A percentile compares a stretch with the other conserved stretches of the same genome.
phyloP scores from a whole-genome alignment of 768 basidiomycete species.

The Leccinum subgranulosum region DNA sequence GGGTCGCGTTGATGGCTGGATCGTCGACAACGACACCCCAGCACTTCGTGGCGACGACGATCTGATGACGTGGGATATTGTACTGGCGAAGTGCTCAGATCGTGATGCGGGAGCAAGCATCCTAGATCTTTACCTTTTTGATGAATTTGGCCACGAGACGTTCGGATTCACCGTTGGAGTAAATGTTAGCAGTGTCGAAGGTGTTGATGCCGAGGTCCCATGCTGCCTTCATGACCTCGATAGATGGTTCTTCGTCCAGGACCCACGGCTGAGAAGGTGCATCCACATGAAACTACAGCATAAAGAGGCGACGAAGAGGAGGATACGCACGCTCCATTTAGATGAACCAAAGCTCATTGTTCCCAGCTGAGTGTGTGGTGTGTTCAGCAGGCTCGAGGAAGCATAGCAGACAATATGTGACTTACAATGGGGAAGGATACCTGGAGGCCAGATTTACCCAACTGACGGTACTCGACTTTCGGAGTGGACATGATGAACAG shows the following conservation, averaged over 20 bases:
- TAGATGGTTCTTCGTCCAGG: slow-evolving; percentile 25
- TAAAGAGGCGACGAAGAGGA: neutral
- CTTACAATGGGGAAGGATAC: slow-evolving; percentile 30
- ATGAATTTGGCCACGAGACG: slow-evolving; percentile 36
- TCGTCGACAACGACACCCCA: slow-evolving; percentile 13
- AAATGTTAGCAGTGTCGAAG: slow-evolving; percentile 39
- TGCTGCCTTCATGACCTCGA: slow-evolving; percentile 36
- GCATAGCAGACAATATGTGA: neutral
- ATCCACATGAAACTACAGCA: neutral
- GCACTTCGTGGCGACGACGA: slow-evolving; percentile 33
- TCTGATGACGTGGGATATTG: slow-evolving; percentile 30
- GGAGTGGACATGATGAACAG: slow-evolving; percentile 7
- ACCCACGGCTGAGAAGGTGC: slow-evolving; percentile 13
- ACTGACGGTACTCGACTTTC: slow-evolving; percentile 27
- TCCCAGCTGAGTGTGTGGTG: slow-evolving; percentile 19
- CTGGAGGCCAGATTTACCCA: slow-evolving; percentile 32
- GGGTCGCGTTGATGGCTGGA: neutral
- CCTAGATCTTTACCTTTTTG: slow-evolving; percentile 25
- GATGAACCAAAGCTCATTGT: slow-evolving; percentile 26
- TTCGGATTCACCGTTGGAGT: slow-evolving; percentile 38
- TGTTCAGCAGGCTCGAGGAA: neutral
- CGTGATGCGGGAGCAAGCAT: too few species aligned
- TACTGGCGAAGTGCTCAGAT: slow-evolving; percentile 14
- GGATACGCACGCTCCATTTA: slow-evolving; percentile 24
- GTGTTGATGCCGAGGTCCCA: slow-evolving; percentile 40